These are phyloP conservation scores for Letharia lupina DNA, from an alignment of 495 filamentous ascomycete genomes.

Conservation along the genomic window DNA sequence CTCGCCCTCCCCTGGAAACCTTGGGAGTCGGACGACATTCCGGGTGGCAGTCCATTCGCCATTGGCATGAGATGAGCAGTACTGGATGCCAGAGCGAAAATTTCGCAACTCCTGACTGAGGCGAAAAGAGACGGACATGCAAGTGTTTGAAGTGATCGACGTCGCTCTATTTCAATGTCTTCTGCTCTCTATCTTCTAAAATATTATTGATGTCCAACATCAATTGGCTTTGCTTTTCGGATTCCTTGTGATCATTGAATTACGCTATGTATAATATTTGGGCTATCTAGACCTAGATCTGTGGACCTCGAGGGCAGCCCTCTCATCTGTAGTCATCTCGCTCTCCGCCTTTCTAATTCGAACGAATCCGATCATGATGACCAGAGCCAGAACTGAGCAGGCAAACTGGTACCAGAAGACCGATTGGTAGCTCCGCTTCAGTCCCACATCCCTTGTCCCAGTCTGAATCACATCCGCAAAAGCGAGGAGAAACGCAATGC, in stretches of 20 bases:
- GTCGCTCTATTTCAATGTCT: too few species aligned
- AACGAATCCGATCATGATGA: conserved; percentile 54
- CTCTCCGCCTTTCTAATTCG: conserved; percentile 58
- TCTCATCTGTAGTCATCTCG: conserved; percentile 63
- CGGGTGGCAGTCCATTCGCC: neutral
- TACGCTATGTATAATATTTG: neutral
- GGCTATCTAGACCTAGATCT: neutral
- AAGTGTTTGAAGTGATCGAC: too few species aligned
- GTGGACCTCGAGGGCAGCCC: conserved; percentile 31
- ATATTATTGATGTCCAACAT: too few species aligned
- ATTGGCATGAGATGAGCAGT: neutral
- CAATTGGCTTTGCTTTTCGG: too few species aligned
- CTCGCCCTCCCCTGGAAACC: too few species aligned
- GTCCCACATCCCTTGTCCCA: conserved; percentile 38
- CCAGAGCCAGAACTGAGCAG: conserved; percentile 44
- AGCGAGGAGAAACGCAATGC: conserved; percentile 73
- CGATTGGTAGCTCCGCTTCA: conserved; percentile 48
- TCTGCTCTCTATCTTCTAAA: too few species aligned
- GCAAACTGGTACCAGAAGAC: conserved; percentile 64
- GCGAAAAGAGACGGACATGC: too few species aligned
- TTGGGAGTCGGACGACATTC: neutral
- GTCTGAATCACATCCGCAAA: conserved; percentile 63
- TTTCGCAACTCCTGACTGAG: too few species aligned
- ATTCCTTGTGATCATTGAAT: too few species aligned
- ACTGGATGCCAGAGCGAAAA: too few species aligned